Evolutionary conservation across 2,329 filamentous ascomycete species (phyloP).

Genomic region (Neocucurbitaria cava): DNA sequence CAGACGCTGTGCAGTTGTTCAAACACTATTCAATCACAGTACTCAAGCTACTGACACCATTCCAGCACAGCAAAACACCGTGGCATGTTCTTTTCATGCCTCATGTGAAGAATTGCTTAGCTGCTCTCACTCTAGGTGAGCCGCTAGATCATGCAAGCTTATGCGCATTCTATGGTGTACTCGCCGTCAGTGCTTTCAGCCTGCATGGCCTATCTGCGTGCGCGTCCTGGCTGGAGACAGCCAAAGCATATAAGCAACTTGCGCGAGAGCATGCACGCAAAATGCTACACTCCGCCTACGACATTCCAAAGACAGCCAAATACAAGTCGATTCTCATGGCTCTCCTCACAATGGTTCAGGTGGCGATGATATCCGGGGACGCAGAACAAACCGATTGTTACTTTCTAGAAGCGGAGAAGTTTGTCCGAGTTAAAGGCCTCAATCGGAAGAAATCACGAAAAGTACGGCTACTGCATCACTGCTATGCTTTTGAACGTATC

Average conservation of each 20-base stretch:
- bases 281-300: slow-evolving; percentile 45
- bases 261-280: slow-evolving; percentile 44
- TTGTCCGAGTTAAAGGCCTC: slow-evolving; percentile 52
- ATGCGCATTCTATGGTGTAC: slow-evolving; percentile 49
- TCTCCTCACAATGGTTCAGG: slow-evolving; percentile 51
- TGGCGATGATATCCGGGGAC: slow-evolving; percentile 46
- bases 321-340: slow-evolving; percentile 57
- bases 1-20: slow-evolving; percentile 48
- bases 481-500: slow-evolving; percentile 56
- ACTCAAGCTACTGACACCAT: slow-evolving; percentile 37
- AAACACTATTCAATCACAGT: slow-evolving; percentile 50
- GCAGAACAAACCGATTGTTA: slow-evolving; percentile 48
- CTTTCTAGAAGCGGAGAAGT: slow-evolving; percentile 53
- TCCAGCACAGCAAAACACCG: slow-evolving; percentile 50
- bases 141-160: slow-evolving; percentile 48
- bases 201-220: slow-evolving; percentile 40
- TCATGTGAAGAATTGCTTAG: slow-evolving; percentile 52
- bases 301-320: slow-evolving; percentile 47
- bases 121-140: slow-evolving; percentile 53
- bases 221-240: slow-evolving; percentile 45
- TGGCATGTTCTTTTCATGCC: slow-evolving; percentile 56
- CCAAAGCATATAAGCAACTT: slow-evolving; percentile 32
- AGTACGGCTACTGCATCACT: slow-evolving; percentile 55
- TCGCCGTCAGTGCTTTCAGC: slow-evolving; percentile 55
- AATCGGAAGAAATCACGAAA: slow-evolving; percentile 51